phyloP scores from a whole-genome alignment of 164 flowering plant species.

The Nymphaea thermarum region DNA sequence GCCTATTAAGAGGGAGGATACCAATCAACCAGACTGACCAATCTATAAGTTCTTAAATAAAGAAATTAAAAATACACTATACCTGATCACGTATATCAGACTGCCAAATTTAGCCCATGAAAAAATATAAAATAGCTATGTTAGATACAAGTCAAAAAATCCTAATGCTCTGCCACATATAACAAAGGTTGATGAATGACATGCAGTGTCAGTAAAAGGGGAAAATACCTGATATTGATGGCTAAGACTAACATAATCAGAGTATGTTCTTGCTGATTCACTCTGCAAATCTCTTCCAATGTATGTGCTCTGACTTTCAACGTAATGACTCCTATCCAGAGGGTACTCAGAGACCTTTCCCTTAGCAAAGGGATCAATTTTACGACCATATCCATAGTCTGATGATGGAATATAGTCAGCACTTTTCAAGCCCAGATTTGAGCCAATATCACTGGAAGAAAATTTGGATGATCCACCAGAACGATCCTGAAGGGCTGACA shows the following conservation, averaged over 20 bases:
- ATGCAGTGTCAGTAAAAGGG: conserved; percentile 1
- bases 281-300: conserved; percentile 47
- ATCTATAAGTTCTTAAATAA: not conserved
- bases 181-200: not conserved
- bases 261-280: conserved; percentile 49
- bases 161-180: not conserved
- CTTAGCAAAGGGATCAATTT: conserved; percentile 38
- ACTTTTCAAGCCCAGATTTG: conserved; percentile 5
- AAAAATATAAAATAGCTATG: not conserved
- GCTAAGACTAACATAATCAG: conserved; percentile 53
- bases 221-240: conserved; percentile 48
- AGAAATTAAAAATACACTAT: not conserved
- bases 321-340: conserved; percentile 56
- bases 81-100: conserved; percentile 58
- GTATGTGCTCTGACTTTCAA: conserved; percentile 54
- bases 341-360: conserved; percentile 64
- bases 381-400: conserved; percentile 58
- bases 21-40: not conserved
- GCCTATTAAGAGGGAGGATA: conserved; percentile 11
- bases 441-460: conserved; percentile 19
- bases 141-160: not conserved
- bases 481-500: conserved; percentile 59
- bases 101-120: conserved; percentile 18
- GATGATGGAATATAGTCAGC: conserved; percentile 52
- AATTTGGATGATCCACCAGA: conserved; percentile 57